Evolutionary conservation across 2,329 filamentous ascomycete species (phyloP).

Genomic region (Sporothrix phasma): DNA sequence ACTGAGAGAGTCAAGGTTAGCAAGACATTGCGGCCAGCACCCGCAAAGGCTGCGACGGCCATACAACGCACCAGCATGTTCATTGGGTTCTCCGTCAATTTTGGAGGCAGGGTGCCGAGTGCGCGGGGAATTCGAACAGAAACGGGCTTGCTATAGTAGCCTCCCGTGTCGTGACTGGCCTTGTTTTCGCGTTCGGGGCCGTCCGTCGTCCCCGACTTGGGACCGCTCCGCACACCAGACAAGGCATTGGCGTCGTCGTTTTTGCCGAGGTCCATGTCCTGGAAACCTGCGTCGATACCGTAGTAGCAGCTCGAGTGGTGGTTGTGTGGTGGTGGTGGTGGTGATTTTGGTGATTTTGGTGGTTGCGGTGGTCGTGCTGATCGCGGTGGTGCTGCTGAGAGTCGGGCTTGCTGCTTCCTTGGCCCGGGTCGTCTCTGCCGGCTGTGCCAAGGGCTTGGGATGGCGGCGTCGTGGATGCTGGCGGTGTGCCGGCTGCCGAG

Average conservation of each 20-base stretch:
- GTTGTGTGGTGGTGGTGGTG: too few species aligned
- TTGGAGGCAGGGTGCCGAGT: constrained; percentile 39
- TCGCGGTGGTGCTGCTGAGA: not conserved
- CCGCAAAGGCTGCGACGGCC: not conserved
- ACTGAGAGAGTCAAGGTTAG: constrained; percentile 28
- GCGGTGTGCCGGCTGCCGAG: constrained; percentile 9
- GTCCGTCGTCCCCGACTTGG: constrained; percentile 4
- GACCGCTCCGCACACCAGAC: constrained; percentile 24
- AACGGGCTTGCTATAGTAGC: constrained; percentile 63
- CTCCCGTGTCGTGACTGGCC: constrained; percentile 35
- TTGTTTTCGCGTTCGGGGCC: constrained; percentile 21
- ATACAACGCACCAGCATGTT: constrained; percentile 51
- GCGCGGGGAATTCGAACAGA: constrained; percentile 44
- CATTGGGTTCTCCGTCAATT: constrained; percentile 62
- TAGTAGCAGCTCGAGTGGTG: constrained; percentile 39
- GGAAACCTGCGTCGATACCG: constrained; percentile 60
- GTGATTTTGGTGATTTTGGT: too few species aligned
- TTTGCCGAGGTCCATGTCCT: constrained; percentile 57
- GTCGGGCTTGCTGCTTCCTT: not conserved
- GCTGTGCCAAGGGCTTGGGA: not conserved
- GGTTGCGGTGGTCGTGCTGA: too few species aligned
- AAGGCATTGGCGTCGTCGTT: constrained; percentile 65
- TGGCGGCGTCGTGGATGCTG: not conserved
- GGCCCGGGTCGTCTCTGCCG: not conserved
- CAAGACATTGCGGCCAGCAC: not conserved